Percentiles rank a stretch among this genome's conserved stretches.
phyloP scores from a whole-genome alignment of 2,329 filamentous ascomycete species.

The Beauveria scarabaeidicola region DNA sequence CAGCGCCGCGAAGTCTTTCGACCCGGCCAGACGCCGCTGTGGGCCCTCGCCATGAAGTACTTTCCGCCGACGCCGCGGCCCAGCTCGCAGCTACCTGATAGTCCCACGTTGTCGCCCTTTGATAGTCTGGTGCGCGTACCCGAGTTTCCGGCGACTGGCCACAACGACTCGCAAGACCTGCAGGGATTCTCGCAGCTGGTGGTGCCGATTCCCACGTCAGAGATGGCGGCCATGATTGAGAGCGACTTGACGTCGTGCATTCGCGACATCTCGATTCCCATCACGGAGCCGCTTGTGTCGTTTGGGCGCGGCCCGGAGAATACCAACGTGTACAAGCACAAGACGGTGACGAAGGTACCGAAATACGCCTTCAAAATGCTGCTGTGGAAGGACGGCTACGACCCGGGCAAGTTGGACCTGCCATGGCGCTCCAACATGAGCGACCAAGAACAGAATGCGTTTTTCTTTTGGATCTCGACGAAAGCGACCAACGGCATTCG shows the following conservation, averaged over 20 bases:
- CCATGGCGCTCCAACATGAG: constrained; percentile 27
- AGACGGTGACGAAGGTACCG: constrained; percentile 62
- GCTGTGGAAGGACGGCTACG: constrained; percentile 62
- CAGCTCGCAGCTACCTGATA: constrained; percentile 12
- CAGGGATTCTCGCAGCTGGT: constrained; percentile 17
- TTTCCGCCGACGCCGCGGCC: constrained; percentile 39
- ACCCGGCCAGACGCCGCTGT: constrained; percentile 42
- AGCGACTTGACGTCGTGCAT: constrained; percentile 59
- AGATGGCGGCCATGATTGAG: constrained; percentile 52
- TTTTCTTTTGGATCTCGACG: constrained; percentile 68
- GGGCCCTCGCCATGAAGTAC: constrained; percentile 49
- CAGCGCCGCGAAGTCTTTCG: constrained; percentile 44
- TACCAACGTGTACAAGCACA: constrained; percentile 56
- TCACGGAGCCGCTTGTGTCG: constrained; percentile 59
- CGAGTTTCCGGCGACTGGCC: background rate
- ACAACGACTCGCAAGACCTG: constrained; percentile 8
- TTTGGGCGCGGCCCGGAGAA: constrained; percentile 70
- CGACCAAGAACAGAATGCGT: constrained; percentile 39
- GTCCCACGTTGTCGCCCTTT: constrained; percentile 6
- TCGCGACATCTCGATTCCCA: constrained; percentile 50
- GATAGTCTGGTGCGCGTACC: constrained; percentile 15
- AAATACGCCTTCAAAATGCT: constrained; percentile 74
- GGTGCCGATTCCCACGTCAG: constrained; percentile 2
- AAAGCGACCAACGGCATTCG: constrained; percentile 68
- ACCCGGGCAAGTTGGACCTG: constrained; percentile 48